Evolutionary conservation across 257 asterid species (phyloP), one percentile per base, ranked within the genome.

Genomic region (Parsonsia alboflavescens): DNA sequence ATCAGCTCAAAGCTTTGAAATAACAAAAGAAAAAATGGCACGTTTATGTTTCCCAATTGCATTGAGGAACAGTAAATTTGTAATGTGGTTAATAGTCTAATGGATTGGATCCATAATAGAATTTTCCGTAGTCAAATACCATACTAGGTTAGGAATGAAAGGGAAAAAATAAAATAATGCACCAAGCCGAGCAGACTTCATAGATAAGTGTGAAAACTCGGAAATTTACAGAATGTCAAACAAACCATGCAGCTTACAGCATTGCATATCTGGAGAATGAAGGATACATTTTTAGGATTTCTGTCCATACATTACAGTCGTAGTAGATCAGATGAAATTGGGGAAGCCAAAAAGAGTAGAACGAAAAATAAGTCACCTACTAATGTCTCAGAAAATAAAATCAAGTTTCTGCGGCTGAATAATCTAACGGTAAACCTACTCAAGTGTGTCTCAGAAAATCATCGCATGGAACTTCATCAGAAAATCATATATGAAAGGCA

Each of bases 271-370:
- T 30, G 42, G 50, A 46, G 13, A 48, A 7, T 42, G 73, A 42
- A 17, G 11, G 39, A 42, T 44, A 72, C 39, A 39, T 77, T 36
- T 33, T 65, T 28, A 64, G 71, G 72, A 65, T 33, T 33, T 33
- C 39, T 33, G 39, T 78, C 78, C 64, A 72, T 78, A 72, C 80
- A 77, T 84, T 89, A 87, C 93, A 84, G 81, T 87, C 84, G 88
- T 75, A 78, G 76, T 19, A 26, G 75, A 53, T 4, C 73, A 77
- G 2, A 10, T 26, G 45, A 72, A 24, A 44, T 15, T 39, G 67
- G 58, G 17, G 28, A 28, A 19, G 24, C n/a, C 48, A 10, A 57
- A 68, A 28, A 61, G 16, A 6, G 71, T 7, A 42, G 0, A 42
- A 66, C 6, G 1, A 64, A 17, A 2, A 66, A 19, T 36, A 5